Conservation (phyloP, 2,329 filamentous ascomycete species). For the Scedosporium dehoogii region DNA sequence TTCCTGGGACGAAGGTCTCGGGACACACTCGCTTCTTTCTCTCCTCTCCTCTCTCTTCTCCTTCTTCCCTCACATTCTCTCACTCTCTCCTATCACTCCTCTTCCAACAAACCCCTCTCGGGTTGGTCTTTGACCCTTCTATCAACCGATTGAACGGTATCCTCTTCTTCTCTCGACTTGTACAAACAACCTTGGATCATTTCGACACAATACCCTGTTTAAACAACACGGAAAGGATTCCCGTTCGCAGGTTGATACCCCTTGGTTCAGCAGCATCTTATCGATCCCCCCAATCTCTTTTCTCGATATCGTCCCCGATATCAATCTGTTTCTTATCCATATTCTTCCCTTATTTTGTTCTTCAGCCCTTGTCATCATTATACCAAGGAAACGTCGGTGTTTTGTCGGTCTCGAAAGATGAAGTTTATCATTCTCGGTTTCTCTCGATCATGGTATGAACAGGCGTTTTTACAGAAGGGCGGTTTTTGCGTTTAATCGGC, state of each 20-base stretch:
- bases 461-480: constrained; percentile 4
- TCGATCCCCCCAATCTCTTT: background rate
- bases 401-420: constrained; percentile 5
- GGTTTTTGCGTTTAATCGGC: constrained; percentile 1
- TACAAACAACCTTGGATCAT: constrained; percentile 3
- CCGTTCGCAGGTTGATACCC: background rate
- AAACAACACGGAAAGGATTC: constrained; percentile 1
- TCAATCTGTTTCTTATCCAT: background rate
- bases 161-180: constrained; percentile 4
- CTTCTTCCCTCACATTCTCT: background rate
- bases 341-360: background rate
- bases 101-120: background rate
- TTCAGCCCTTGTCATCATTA: background rate
- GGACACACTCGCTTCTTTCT: background rate
- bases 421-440: constrained; percentile 1
- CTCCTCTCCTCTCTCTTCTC: background rate
- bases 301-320: background rate
- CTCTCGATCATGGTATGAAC: constrained; percentile 1
- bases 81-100: constrained; percentile 3
- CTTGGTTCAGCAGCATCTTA: background rate
- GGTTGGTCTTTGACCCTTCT: background rate
- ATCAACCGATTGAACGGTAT: background rate
- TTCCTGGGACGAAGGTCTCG: background rate
- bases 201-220: constrained; percentile 1
- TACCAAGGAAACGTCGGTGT: constrained; percentile 4